phyloP scores from a whole-genome alignment of 208 protist species.

The Trichomonas vaginalis region DNA sequence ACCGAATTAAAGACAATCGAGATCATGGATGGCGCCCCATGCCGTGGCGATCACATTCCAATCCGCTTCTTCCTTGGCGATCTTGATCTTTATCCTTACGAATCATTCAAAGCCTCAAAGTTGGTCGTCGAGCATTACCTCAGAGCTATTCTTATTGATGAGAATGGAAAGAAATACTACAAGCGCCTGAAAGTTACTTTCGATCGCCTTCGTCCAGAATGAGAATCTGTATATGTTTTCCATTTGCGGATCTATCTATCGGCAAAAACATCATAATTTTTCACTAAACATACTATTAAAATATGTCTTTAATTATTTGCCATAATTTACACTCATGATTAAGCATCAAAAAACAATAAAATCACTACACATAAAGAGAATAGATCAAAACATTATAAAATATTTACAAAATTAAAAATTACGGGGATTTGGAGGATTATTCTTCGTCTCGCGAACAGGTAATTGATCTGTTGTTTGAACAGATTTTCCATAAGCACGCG shows the following conservation, averaged over 20 bases:
- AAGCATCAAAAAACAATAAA: no score
- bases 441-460: not conserved
- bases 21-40: not conserved
- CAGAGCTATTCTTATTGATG: not conserved
- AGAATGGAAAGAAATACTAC: conserved; percentile 12
- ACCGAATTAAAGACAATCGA: not conserved
- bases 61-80: not conserved
- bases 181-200: not conserved
- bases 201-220: not conserved
- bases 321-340: no score
- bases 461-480: not conserved
- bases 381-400: not conserved
- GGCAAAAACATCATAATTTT: no score
- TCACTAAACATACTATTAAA: no score
- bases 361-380: no score
- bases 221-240: no score
- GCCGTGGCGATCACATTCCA: not conserved
- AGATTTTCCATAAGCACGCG: not conserved
- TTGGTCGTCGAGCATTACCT: not conserved
- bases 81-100: not conserved
- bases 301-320: no score
- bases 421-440: not conserved
- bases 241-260: no score
- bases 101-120: not conserved
- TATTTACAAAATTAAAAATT: not conserved